A percentile compares a stretch with the other conserved stretches of the same genome.
phyloP scores from a whole-genome alignment of 202 grass and related monocot species.

The Schoenoplectus triqueter region DNA sequence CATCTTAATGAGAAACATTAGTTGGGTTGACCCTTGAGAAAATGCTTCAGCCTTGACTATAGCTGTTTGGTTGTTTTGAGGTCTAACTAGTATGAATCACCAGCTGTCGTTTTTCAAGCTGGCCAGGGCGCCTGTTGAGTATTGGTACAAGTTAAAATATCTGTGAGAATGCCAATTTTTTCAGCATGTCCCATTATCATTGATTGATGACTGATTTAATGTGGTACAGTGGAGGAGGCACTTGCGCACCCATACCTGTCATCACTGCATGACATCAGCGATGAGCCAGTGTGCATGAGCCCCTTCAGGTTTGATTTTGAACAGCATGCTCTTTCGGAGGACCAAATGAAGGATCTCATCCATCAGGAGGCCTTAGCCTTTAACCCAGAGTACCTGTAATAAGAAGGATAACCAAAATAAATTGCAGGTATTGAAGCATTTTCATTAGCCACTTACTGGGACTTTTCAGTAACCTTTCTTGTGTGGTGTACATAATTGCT shows the following conservation, averaged over 20 bases:
- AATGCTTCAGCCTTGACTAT: neutral
- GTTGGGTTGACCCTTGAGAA: neutral
- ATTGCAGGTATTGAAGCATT: constrained; percentile 3
- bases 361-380: constrained; percentile 79
- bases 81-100: neutral
- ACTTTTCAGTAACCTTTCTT: constrained; percentile 27
- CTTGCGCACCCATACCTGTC: constrained; percentile 94
- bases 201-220: constrained; percentile 8
- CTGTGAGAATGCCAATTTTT: neutral
- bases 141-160: neutral
- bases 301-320: constrained; percentile 98
- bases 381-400: constrained; percentile 77
- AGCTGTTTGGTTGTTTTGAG: neutral
- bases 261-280: constrained; percentile 88
- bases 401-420: constrained; percentile 18
- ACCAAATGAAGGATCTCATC: constrained; percentile 99
- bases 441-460: constrained; percentile 28
- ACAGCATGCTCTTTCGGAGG: constrained; percentile 91
- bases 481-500: constrained; percentile 38
- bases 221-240: constrained; percentile 82
- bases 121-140: neutral
- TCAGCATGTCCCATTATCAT: constrained; percentile 9
- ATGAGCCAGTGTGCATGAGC: constrained; percentile 71
- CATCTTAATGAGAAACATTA: neutral
- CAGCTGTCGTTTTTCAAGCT: neutral